Base-by-base conservation (phyloP, 352 stramenopile genomes). In the Phytophthora macrochlamydospora region DNA sequence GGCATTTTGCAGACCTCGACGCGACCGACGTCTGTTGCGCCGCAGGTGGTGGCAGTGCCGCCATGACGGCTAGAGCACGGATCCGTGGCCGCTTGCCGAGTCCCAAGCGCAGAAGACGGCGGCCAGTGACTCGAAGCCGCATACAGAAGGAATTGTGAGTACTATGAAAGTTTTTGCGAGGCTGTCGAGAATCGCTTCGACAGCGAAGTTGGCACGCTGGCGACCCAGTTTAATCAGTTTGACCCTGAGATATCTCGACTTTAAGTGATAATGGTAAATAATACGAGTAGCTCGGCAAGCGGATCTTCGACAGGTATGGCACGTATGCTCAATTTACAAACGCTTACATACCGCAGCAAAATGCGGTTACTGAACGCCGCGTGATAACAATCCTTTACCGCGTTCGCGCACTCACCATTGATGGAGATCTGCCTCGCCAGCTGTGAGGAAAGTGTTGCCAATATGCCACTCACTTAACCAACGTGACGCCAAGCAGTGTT, bases 381-480 rank as follows among this genome's bases (percentile, higher is more conserved):
- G 30, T 52, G 46, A 12, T 12, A 7, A 52, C 49, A n/a, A 55
- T 55, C 49, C 13, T 55, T 9, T 18, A 55, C 3, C 49, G 18
- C 7, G 18, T 55, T 29, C 14, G 40, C 4, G 40, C 40, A 28
- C 40, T 46, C 4, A 6, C 18, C 4, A 7, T 46, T 24, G 40
- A 46, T 46, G 40, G 40, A 14, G 18, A 46, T 24, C 40, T 46
- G 12, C 40, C 40, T 13, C 12, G 18, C 4, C 12, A 46, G 12
- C 6, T 44, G 3, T 59, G 52, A 38, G 40, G 30, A 24, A 24
- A 49, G 18, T 50, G 46, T 3, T 5, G 37, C 12, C 8, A 38
- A 3, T 24, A 55, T 13, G 44, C 66, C 37, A 62, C 42, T 14
- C 59, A 62, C 28, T 4, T 56, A 7, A 46, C 18, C 40, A 46